Evolutionary conservation across 805 yeast genomes (phyloP).

Genomic region (Myxozyma geophila): DNA sequence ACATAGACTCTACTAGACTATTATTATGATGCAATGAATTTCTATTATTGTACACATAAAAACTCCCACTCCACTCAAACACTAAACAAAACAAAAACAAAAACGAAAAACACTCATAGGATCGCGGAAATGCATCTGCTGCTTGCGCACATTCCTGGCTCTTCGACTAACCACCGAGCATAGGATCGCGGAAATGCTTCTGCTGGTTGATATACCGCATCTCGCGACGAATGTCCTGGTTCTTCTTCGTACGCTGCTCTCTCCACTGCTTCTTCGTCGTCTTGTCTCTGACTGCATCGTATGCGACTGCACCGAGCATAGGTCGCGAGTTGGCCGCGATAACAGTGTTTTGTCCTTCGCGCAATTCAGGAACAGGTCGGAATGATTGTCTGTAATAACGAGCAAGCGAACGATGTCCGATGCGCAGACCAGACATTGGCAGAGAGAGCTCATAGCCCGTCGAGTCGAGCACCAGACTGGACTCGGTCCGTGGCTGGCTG

Average conservation of each 20-base stretch:
- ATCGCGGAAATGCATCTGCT: conserved; percentile 85
- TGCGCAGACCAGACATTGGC: conserved; percentile 70
- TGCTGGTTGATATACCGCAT: conserved; percentile 78
- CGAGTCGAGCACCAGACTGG: conserved; percentile 53
- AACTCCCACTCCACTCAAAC: background rate
- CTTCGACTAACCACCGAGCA: conserved; percentile 49
- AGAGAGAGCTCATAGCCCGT: conserved; percentile 69
- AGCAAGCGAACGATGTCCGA: conserved; percentile 79
- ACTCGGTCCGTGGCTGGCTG: conserved; percentile 29
- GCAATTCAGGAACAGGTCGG: conserved; percentile 54
- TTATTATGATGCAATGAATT: background rate
- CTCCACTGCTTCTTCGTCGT: conserved; percentile 63
- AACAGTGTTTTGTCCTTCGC: conserved; percentile 74
- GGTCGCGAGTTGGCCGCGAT: conserved; percentile 55
- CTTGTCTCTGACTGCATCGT: conserved; percentile 48
- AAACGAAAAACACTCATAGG: background rate
- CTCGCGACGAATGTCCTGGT: conserved; percentile 53
- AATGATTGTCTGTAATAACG: conserved; percentile 72
- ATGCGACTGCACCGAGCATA: conserved; percentile 24
- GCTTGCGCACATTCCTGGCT: too few relatives aligned
- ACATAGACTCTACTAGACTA: background rate
- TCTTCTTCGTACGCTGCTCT: conserved; percentile 57
- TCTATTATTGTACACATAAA: background rate
- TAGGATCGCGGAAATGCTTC: conserved; percentile 79
- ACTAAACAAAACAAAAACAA: background rate